Percentiles rank a stretch among this genome's conserved stretches.
Evolutionary conservation across 2,329 filamentous ascomycete species (phyloP).

Genomic region (Diplodia sapinea): DNA sequence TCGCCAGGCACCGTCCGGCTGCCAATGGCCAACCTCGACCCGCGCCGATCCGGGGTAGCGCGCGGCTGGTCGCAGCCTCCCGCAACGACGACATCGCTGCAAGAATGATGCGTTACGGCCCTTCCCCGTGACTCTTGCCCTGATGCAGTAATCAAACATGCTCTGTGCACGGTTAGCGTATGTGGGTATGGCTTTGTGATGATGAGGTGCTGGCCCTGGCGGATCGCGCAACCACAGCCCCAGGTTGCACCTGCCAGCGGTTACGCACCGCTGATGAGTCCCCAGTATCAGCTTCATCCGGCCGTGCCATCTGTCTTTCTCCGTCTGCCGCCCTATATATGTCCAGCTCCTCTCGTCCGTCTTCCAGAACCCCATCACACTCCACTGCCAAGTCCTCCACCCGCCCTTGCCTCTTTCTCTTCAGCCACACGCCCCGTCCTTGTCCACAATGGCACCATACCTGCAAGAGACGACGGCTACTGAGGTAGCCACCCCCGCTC

Average conservation of each 20-base stretch:
- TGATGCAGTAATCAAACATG: constrained; percentile 25
- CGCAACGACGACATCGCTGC: constrained; percentile 24
- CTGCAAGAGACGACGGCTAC: constrained; percentile 6
- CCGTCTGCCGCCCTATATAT: constrained; percentile 14
- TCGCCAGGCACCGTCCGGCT: not conserved
- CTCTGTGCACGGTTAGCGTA: constrained; percentile 26
- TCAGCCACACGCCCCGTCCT: not conserved
- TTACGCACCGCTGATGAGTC: constrained; percentile 1
- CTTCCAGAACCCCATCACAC: constrained; percentile 23
- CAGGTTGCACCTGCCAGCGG: constrained; percentile 11
- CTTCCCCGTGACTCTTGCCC: constrained; percentile 18
- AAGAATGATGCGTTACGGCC: constrained; percentile 25
- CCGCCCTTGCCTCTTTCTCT: not conserved
- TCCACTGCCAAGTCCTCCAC: constrained; percentile 1
- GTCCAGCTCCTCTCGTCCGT: not conserved
- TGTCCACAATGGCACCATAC: constrained; percentile 32
- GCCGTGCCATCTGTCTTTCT: not conserved
- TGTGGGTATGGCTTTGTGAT: constrained; percentile 31
- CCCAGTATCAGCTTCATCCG: not conserved
- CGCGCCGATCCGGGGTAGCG: constrained; percentile 27
- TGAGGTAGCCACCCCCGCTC: not conserved
- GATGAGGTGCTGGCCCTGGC: constrained; percentile 31
- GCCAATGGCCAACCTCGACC: not conserved
- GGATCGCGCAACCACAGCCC: constrained; percentile 31
- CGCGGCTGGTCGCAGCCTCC: constrained; percentile 2